Conservation (phyloP, 345 rosid genomes). For the Diplotaxis tenuifolia region DNA sequence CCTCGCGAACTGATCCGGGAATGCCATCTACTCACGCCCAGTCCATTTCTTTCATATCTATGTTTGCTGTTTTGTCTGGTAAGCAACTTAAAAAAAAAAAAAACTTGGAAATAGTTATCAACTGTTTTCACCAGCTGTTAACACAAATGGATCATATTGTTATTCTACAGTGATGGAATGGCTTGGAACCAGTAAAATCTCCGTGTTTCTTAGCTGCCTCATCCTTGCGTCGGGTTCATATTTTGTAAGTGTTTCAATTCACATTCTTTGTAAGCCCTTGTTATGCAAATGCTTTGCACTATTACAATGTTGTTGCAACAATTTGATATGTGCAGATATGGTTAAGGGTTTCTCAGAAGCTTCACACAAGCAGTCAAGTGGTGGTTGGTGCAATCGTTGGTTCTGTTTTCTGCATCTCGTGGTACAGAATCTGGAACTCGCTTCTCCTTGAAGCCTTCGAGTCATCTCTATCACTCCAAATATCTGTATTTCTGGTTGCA, state of each 20-base stretch:
- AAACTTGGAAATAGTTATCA: neutral
- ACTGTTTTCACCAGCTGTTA: neutral
- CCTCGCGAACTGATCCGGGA: constrained; percentile 69
- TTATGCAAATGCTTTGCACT: neutral
- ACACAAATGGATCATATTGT: neutral
- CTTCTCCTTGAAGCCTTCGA: constrained; percentile 50
- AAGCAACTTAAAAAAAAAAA: constrained; percentile 8
- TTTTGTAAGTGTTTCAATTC: constrained; percentile 44
- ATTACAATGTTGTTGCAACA: neutral
- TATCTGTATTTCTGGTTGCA: constrained; percentile 45
- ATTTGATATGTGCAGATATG: constrained; percentile 46
- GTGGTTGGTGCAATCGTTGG: constrained; percentile 67
- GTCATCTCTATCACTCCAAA: constrained; percentile 47
- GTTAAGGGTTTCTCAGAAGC: constrained; percentile 72
- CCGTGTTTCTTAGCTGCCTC: constrained; percentile 38
- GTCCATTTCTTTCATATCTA: constrained; percentile 59
- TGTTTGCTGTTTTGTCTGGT: constrained; percentile 54
- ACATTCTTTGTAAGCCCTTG: neutral
- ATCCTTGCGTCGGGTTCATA: constrained; percentile 51
- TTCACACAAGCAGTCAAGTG: constrained; percentile 73
- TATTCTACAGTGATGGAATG: constrained; percentile 48
- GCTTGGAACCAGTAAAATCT: constrained; percentile 44
- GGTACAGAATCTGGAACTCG: constrained; percentile 60
- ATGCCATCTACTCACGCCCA: constrained; percentile 97
- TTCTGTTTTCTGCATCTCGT: constrained; percentile 47